phyloP scores from a whole-genome alignment of 345 rosid species.

The Citrus sinensis region DNA sequence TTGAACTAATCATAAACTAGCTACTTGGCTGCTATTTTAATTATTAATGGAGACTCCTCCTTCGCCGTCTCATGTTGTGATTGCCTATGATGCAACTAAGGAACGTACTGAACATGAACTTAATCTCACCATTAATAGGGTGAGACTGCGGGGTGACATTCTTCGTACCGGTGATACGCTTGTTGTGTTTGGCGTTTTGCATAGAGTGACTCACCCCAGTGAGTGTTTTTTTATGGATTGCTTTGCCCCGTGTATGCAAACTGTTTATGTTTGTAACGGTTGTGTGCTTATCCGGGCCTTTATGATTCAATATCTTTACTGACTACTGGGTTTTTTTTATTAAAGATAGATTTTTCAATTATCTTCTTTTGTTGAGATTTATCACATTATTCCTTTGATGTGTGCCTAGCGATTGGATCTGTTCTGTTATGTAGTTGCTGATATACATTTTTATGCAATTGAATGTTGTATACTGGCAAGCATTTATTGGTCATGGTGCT shows the following conservation, averaged over 20 bases:
- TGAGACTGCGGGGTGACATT: conserved; percentile 43
- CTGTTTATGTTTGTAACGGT: neutral
- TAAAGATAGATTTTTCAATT: neutral
- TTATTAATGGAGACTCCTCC: conserved; percentile 31
- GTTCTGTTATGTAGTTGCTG: neutral
- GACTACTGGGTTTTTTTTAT: neutral
- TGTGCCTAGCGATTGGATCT: neutral
- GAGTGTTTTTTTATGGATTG: conserved; percentile 24
- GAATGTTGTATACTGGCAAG: neutral
- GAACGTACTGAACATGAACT: conserved; percentile 42
- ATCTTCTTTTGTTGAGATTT: neutral
- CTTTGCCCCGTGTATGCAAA: neutral
- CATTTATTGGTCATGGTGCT: neutral
- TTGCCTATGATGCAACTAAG: conserved; percentile 57
- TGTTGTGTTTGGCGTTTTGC: conserved; percentile 50
- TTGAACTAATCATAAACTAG: neutral
- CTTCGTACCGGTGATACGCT: conserved; percentile 48
- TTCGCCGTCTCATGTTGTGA: conserved; percentile 36
- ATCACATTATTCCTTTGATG: neutral
- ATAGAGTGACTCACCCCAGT: conserved; percentile 51
- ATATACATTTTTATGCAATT: too few relatives aligned
- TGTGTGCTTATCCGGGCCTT: neutral
- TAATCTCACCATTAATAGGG: conserved; percentile 21
- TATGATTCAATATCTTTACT: neutral
- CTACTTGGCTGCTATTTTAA: neutral